Base-by-base conservation (phyloP, 495 filamentous ascomycete species). In the Oleoguttula mirabilis region DNA sequence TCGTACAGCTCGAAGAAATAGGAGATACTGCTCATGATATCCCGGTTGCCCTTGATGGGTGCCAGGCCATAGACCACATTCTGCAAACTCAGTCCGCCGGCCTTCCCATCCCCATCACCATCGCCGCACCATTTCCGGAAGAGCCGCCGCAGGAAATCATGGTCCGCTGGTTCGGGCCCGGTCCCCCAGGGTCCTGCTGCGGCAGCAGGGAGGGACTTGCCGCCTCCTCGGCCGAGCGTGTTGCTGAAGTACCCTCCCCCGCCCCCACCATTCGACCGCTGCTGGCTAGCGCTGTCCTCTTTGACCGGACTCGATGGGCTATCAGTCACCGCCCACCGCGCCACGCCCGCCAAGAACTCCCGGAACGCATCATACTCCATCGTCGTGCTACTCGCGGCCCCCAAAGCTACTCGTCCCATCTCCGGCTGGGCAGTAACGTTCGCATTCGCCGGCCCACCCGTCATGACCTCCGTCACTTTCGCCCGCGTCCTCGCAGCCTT, bases 1-100 rank as follows among this genome's bases (percentile, higher is more conserved):
- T 96, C 92, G 56, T 96, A 94, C 0, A 98, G 73, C 55, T 94
- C 79, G 52, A 96, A 98, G 64, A 96, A 98, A 59, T 95, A 96
- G 36, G 77, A 86, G 55, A 98, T 96, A 47, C 79, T 87, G 23
- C 84, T 82, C 88, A 96, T 94, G 50, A 98, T 93, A 60, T 96
- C 90, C 30, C 77, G 76, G 19, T 81, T 83, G 5, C 92, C 88
- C 60, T 93, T 94, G 39, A 98, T 79, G 25, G 80, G 76, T 2
- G 90, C 86, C 21, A 98, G 62, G 2, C 90, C 90, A 12, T 79
- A 80, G 12, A 96, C 90, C 3, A 96, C 87, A 51, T 94, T 80
- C 48, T 90, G 85, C 25, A 98, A 66, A 20, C 76, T 87, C 31
- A 98, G 62, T 2, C 79, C 74, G n/a, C 77, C 76, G n/a, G 25